Evolutionary conservation across 495 filamentous ascomycete genomes (phyloP).

Genomic region (Penicillium subrubescens): DNA sequence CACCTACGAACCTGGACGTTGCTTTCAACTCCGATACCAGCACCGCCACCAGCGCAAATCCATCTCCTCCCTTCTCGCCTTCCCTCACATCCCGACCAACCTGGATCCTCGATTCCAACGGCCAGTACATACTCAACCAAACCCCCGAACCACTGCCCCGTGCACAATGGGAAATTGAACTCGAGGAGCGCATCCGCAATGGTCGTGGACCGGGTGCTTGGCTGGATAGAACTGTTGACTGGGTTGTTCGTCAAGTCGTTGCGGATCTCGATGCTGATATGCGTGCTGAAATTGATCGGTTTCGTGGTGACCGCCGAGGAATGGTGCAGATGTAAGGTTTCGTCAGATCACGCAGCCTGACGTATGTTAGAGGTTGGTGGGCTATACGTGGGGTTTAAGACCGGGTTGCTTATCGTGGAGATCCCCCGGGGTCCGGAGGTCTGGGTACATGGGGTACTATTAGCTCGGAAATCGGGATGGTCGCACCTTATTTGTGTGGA

Average conservation of each 20-base stretch:
- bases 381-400: neutral
- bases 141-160: neutral
- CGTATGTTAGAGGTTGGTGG: neutral
- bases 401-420: neutral
- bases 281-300: neutral
- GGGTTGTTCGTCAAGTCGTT: neutral
- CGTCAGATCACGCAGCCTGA: neutral
- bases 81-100: neutral
- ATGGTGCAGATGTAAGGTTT: neutral
- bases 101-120: neutral
- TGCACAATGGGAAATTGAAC: conserved; percentile 4
- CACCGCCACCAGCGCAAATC: neutral
- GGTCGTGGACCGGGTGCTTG: neutral
- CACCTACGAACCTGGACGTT: neutral
- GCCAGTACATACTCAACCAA: neutral
- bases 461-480: neutral
- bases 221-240: conserved; percentile 12
- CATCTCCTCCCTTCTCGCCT: neutral
- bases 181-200: neutral
- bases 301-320: neutral
- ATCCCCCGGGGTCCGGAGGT: neutral
- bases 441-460: neutral
- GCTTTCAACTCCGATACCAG: neutral
- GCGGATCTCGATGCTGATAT: neutral
- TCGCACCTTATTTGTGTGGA: neutral